Evolutionary conservation across 2,329 filamentous ascomycete species (phyloP), one percentile per base, ranked within the genome.

Genomic region (Penicillium griseofulvum): DNA sequence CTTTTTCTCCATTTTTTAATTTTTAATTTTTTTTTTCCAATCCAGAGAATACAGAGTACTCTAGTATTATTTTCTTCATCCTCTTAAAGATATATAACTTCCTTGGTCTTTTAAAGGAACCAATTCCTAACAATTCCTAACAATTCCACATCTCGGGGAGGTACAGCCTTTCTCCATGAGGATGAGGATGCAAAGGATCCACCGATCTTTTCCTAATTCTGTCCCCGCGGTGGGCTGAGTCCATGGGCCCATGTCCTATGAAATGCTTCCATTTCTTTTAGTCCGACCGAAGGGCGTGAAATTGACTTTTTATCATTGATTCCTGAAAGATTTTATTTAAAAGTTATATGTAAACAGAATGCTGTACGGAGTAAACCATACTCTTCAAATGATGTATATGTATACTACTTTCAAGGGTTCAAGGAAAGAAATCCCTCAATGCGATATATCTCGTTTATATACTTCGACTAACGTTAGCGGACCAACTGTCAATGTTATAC

Each of bases 231-330:
- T 58, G 58, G 59, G 61, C 62, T 61, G 54, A 59, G 61, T 59
- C 56, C 55, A 28, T 57, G 54, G 54, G 61, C 28, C 52, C 53
- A 54, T 60, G 56, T 57, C 43, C 57, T 52, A 52, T 61, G 38
- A 47, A 22, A 52, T 53, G 33, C 38, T 57, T 46, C 11, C 59
- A 56, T 58, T 43, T 41, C 41, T 26, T 26, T 52, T 65, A 65
- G 64, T 49, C 56, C 52, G 58, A 51, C 58, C 61, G 58, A 66
- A 66, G 63, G 64, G 64, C 64, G 64, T 64, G 55, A 66, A 65
- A 59, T 65, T 63, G 57, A 65, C 52, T 64, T 65, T 64, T 64
- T 34, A 24, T 7, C n/a, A 36, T 16, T 31, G 9, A 31, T 34
- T 5, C 29, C 28, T 29, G 8, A 29, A 29, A 10, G 9, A 11